Evolutionary conservation across 495 filamentous ascomycete species (phyloP), one percentile per base, ranked within the genome.

Genomic region (Umbilicaria muhlenbergii): DNA sequence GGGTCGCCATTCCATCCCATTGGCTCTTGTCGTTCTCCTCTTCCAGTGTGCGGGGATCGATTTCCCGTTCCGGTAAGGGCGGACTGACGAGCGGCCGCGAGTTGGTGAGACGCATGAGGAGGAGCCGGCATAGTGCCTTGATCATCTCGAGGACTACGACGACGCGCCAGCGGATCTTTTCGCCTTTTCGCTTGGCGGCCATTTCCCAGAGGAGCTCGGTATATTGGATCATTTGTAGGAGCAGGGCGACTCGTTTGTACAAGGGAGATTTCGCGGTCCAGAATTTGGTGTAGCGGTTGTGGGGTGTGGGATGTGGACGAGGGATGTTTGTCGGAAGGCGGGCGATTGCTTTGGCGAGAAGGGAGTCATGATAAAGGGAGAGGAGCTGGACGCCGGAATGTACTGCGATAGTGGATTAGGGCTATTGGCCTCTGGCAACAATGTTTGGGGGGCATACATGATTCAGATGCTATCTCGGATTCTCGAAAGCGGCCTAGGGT

Each of bases 401-500:
- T 15, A 96, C 72, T 75, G 48, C 35, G 28, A 35, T 5, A 5
- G 28, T 38, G 6, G 46, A 21, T n/a, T 19, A 50, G 21, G 11
- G 24, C 1, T 28, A 6, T 18, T 0, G 11, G 15, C 11, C 31
- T 39, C 1, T 15, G 32, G 15, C 15, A 37, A 36, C 5, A 13
- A 15, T 45, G 13, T 11, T 38, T 21, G 8, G 39, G 38, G 41
- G 41, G 61, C 68, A 47, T 58, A 75, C 71, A 73, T 42, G 82
- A 86, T 66, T 98, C 91, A 49, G 91, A 94, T 45, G 89, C 80
- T 51, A 96, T 76, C 58, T 94, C 88, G 32, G 87, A 83, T 56
- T 96, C 88, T 50, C 86, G 78, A 60, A 92, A 94, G 40, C 87
- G 86, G 46, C 88, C 85, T 87, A n/a, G 49, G 3, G 32, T 31